Evolutionary conservation across 352 stramenopile genomes (phyloP).

Genomic region (Phytophthora aleatoria): DNA sequence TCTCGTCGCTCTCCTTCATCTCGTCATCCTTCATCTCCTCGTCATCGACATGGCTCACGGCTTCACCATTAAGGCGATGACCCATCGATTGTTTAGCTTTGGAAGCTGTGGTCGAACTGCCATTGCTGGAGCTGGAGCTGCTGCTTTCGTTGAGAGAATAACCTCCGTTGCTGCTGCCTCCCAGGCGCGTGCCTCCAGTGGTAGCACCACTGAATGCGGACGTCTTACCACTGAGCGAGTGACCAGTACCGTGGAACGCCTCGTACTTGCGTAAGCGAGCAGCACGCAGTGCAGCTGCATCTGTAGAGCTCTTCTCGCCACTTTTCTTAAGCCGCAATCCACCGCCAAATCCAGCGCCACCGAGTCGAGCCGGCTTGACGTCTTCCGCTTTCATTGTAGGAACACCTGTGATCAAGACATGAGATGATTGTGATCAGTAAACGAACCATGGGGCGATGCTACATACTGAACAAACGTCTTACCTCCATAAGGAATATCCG

Average conservation of each 20-base stretch:
- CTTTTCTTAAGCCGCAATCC: conserved; percentile 80
- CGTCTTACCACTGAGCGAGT: conserved; percentile 66
- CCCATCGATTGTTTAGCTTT: conserved; percentile 25
- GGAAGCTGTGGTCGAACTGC: not conserved
- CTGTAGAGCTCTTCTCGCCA: conserved; percentile 56
- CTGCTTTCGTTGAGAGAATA: conserved; percentile 26
- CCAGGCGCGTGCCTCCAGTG: conserved; percentile 28
- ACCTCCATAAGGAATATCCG: conserved; percentile 70
- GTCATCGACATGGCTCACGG: conserved; percentile 28
- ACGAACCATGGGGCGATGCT: not conserved
- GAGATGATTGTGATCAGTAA: not conserved
- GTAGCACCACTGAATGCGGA: conserved; percentile 33
- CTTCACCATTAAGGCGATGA: conserved; percentile 40
- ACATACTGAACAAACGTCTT: conserved; percentile 4
- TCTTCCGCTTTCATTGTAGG: conserved; percentile 66
- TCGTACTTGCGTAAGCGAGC: conserved; percentile 83
- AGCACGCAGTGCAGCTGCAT: conserved; percentile 67
- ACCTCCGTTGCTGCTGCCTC: conserved; percentile 29
- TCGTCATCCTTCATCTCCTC: conserved; percentile 42
- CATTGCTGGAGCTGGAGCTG: conserved; percentile 7
- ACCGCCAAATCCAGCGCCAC: conserved; percentile 43
- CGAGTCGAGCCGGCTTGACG: conserved; percentile 42
- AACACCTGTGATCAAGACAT: conserved; percentile 42
- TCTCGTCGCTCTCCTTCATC: conserved; percentile 33
- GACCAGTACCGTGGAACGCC: conserved; percentile 81